phyloP scores from a whole-genome alignment of 1,139 yeast genomes.

The Debaryomyces nepalensis region DNA sequence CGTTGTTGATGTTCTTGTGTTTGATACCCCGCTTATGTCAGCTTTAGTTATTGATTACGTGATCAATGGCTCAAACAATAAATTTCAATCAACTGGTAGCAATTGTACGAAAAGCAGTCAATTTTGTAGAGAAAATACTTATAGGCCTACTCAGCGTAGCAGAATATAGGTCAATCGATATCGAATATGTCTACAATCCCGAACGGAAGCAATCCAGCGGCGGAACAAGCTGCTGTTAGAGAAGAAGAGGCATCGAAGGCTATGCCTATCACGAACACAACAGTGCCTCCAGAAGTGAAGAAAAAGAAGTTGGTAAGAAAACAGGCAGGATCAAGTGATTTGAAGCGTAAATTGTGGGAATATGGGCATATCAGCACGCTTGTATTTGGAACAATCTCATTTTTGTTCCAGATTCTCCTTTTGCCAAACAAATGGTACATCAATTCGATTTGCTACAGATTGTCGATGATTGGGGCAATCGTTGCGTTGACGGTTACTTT shows the following conservation, averaged over 20 bases:
- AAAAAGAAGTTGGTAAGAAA: slow-evolving; percentile 47
- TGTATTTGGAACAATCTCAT: slow-evolving; percentile 53
- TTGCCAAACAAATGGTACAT: slow-evolving; percentile 49
- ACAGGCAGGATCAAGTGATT: slow-evolving; percentile 39
- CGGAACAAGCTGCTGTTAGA: neutral
- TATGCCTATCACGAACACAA: slow-evolving; percentile 9
- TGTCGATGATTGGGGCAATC: slow-evolving; percentile 60
- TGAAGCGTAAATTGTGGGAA: slow-evolving; percentile 60
- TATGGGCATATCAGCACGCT: slow-evolving; percentile 60
- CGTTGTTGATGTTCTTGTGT: slow-evolving; percentile 2
- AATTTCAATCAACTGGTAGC: slow-evolving; percentile 9
- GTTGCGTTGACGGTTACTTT: slow-evolving; percentile 58
- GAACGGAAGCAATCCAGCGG: slow-evolving; percentile 4
- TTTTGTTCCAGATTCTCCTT: slow-evolving; percentile 52
- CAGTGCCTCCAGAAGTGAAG: slow-evolving; percentile 13
- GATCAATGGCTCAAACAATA: slow-evolving; percentile 3
- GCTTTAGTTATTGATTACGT: neutral
- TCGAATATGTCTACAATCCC: slow-evolving; percentile 1
- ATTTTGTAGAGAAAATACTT: neutral
- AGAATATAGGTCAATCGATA: slow-evolving; percentile 3
- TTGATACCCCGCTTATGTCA: slow-evolving; percentile 1
- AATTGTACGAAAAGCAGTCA: slow-evolving; percentile 1
- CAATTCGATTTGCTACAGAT: slow-evolving; percentile 53
- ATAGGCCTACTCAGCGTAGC: neutral
- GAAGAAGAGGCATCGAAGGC: neutral